phyloP scores from a whole-genome alignment of 305 asterid genomes.

The Striga hermonthica region DNA sequence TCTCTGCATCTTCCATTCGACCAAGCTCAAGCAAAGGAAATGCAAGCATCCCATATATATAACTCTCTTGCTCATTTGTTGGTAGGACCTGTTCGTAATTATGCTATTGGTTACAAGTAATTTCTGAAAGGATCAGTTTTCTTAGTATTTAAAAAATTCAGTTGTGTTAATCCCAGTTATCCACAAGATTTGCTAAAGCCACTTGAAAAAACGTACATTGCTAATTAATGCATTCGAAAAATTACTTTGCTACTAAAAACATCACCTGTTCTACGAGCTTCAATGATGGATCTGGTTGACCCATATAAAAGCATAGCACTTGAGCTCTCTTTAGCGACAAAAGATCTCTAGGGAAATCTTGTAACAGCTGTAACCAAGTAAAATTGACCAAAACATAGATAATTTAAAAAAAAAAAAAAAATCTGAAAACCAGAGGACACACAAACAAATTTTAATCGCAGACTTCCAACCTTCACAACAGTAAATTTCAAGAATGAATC shows the following conservation, averaged over 20 bases:
- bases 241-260: not conserved
- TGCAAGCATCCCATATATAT: conserved; percentile 89
- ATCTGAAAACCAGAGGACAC: not conserved
- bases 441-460: not conserved
- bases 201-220: not conserved
- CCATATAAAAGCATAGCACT: conserved; percentile 90
- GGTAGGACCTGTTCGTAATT: conserved; percentile 59
- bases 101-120: conserved; percentile 15
- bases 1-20: conserved; percentile 68
- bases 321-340: conserved; percentile 79
- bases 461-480: too few species aligned
- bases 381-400: conserved; percentile 26
- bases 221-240: conserved; percentile 19
- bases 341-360: conserved; percentile 84
- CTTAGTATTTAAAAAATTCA: conserved; percentile 1
- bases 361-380: conserved; percentile 51
- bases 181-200: not conserved
- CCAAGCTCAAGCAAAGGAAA: conserved; percentile 92
- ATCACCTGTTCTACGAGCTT: conserved; percentile 75
- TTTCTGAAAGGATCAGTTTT: not conserved
- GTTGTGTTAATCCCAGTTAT: not conserved
- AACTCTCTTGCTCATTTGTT: conserved; percentile 53
- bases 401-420: not conserved
- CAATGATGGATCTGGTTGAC: conserved; percentile 68
- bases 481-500: too few species aligned